Evolutionary conservation across 306 rosid species (phyloP), one percentile per base, ranked within the genome.

Genomic region (Fagus sylvatica): DNA sequence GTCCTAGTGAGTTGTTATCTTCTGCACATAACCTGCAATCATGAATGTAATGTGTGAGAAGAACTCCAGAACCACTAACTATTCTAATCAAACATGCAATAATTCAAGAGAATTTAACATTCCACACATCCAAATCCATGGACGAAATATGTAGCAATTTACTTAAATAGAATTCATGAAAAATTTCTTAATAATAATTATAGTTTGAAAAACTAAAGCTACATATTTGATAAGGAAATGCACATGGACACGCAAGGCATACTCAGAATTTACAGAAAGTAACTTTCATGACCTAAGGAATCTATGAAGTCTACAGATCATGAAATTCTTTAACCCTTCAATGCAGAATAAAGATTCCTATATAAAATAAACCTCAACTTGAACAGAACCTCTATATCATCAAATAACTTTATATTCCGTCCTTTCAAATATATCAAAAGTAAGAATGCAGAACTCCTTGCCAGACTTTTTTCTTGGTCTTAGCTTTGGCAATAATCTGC

Each of bases 11-110:
- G 97, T 83, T 55, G 98, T 95, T 79, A 95, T 92, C 92, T 95
- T 95, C 88, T 95, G 98, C 83, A 93, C 98, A 33, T 90, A 95
- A 75, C 98, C 98, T 95, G 91, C 85, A 86, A 79, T 74, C 12
- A 80, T 30, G 65, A 75, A 76, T 74, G 84, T 40, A 28, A 2
- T 3, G 28, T 40, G 78, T 53, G 77, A 82, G 16, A 68, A 82
- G 16, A 68, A 57, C 19, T 46, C 15, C 69, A 62, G 69, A 62
- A 62, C 37, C 42, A 33, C 10, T 33, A 7, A 3, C 43, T 17
- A 6, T 32, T 62, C 43, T 62, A 62, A 62, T 15, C 42, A 62
- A 62, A 6, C 43, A 62, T n/a, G 42, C 4, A 6, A 34, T 36
- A 62, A 36, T 62, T 34, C 15, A 46, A 10, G 51, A 46, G 51